A percentile compares a stretch with the other conserved stretches of the same genome.
phyloP scores from a whole-genome alignment of 1,139 yeast genomes.

The Blastobotrys niveus region DNA sequence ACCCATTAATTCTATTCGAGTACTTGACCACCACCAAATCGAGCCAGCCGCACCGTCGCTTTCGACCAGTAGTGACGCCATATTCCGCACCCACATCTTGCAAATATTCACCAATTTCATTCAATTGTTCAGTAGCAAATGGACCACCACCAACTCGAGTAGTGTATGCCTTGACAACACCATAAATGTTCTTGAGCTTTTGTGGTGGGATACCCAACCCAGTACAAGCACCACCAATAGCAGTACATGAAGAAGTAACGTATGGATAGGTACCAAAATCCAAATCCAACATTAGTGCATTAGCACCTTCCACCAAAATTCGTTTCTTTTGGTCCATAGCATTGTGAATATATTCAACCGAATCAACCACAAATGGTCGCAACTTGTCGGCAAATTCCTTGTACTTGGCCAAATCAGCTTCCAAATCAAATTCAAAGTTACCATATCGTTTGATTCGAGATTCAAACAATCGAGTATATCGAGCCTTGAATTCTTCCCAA shows the following conservation, averaged over 20 bases:
- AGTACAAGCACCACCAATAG: constrained; percentile 96
- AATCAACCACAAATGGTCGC: constrained; percentile 90
- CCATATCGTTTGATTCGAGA: constrained; percentile 90
- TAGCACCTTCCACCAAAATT: constrained; percentile 95
- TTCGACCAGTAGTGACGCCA: constrained; percentile 99
- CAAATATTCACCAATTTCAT: constrained; percentile 76
- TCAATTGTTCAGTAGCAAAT: constrained; percentile 96
- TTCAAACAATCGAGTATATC: constrained; percentile 68
- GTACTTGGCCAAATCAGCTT: constrained; percentile 72
- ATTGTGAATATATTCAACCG: constrained; percentile 81
- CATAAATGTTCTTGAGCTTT: constrained; percentile 71
- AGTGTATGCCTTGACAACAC: constrained; percentile 97
- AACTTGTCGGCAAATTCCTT: constrained; percentile 66
- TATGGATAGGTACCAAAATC: constrained; percentile 98
- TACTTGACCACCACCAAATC: constrained; percentile 92
- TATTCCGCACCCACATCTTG: constrained; percentile 91
- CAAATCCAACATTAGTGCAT: constrained; percentile 94
- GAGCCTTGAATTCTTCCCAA: constrained; percentile 84
- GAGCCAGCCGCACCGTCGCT: constrained; percentile 99
- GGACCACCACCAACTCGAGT: constrained; percentile 99
- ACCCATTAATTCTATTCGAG: constrained; percentile 87
- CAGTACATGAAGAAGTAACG: constrained; percentile 92
- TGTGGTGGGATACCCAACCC: constrained; percentile 95
- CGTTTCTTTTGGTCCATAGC: constrained; percentile 75
- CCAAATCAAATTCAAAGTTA: constrained; percentile 79